phyloP scores from a whole-genome alignment of 306 rosid genomes.

The Gastrolobium villosum region DNA sequence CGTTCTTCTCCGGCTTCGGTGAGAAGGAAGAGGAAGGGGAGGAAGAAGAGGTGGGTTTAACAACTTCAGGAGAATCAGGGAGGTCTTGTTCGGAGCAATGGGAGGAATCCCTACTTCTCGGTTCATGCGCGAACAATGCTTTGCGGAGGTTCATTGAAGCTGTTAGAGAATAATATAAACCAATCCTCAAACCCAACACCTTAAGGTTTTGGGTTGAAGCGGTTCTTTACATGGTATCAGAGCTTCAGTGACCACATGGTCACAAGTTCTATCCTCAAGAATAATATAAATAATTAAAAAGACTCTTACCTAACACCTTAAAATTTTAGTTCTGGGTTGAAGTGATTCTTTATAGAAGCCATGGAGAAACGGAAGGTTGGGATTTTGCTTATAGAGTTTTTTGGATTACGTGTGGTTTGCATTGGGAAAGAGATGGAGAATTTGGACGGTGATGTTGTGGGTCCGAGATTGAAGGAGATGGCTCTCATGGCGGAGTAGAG shows the following conservation, averaged over 20 bases:
- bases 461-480: constrained; percentile 57
- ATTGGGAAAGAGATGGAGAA: constrained; percentile 60
- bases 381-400: constrained; percentile 64
- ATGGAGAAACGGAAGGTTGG: constrained; percentile 58
- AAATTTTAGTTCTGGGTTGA: no score
- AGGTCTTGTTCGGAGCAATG: constrained; percentile 60
- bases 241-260: no score
- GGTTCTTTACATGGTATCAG: no score
- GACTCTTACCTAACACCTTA: no score
- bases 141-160: constrained; percentile 61
- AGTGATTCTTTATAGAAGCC: no score
- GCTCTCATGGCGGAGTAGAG: constrained; percentile 53
- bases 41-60: constrained; percentile 46
- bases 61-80: constrained; percentile 74
- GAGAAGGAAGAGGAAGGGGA: constrained; percentile 47
- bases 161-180: no score
- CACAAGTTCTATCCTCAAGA: no score
- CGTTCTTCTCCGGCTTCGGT: constrained; percentile 52
- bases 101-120: constrained; percentile 83
- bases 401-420: constrained; percentile 62
- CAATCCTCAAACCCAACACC: no score
- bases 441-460: constrained; percentile 46
- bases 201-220: no score
- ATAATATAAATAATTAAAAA: no score
- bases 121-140: constrained; percentile 73